Base-by-base conservation (phyloP, 2,329 filamentous ascomycete genomes). In the Daldinia eschscholtzii region DNA sequence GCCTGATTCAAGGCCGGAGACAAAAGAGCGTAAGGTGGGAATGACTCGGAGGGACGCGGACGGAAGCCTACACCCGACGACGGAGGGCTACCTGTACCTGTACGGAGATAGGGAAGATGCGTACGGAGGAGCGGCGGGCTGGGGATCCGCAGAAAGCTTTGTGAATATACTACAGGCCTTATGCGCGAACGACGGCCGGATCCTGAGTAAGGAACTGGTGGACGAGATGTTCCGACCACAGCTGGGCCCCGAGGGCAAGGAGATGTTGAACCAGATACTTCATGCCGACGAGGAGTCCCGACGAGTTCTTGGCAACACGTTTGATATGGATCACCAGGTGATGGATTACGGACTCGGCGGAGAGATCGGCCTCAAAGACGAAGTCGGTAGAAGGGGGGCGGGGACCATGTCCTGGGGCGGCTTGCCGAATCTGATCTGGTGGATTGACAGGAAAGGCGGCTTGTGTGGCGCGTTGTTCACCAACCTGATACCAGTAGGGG, bases 361-460 rank as follows among this genome's bases (percentile, higher is more conserved):
- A 39, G 23, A 18, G 53, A 48, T 70, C 33, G 57, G 65, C 26
- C 67, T 63, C 18, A 57, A 44, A 35, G 70, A 72, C 35, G 67
- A 64, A 28, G 46, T 35, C 28, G 65, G 62, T 3, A 63, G 67
- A n/a, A 57, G 67, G 4, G 50, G 52, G 23, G 64, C 67, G 9
- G 70, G 70, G 9, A 70, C 64, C 1, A 58, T 72, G 67, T 59
- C 67, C 2, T 72, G 67, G 70, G 70, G 67, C 35, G 70, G 67
- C 9, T 13, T 72, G 56, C 70, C 67, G 23, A 68, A 70, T 33
- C 23, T 70, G 46, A 72, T 68, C 30, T 72, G 67, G 70, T 70
- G 61, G 65, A 57, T 72, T 6, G 65, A 70, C 33, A 64, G 60
- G 44, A 53, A 55, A 15, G 28, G 53, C 4, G 70, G 68, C 6